Evolutionary conservation across 768 basidiomycete genomes (phyloP).

Genomic region (Pseudohyphozyma bogoriensis): DNA sequence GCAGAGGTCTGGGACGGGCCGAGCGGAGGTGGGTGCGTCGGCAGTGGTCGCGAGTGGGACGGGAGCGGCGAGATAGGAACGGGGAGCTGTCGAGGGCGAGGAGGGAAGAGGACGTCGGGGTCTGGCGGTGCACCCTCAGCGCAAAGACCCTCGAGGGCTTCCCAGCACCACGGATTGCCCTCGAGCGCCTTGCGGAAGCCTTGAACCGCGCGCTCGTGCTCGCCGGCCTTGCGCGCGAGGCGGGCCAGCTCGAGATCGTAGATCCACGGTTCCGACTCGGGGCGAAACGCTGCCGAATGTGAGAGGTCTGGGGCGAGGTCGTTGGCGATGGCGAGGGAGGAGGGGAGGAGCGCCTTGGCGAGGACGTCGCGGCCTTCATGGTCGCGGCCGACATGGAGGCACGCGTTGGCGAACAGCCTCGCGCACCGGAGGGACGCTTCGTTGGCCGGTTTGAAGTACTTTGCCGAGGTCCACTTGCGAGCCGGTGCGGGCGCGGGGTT

Average conservation of each 20-base stretch:
- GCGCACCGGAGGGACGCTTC: constrained; percentile 62
- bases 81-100: not conserved
- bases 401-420: constrained; percentile 69
- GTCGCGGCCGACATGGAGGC: constrained; percentile 58
- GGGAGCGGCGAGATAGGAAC: constrained; percentile 1
- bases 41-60: not conserved
- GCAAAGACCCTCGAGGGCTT: constrained; percentile 83
- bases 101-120: constrained; percentile 7
- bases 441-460: constrained; percentile 47
- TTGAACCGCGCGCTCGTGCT: constrained; percentile 58
- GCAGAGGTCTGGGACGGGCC: constrained; percentile 7
- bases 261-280: constrained; percentile 43
- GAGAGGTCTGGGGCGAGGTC: not conserved
- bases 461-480: not conserved
- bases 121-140: constrained; percentile 50
- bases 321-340: not conserved
- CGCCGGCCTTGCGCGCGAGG: constrained; percentile 67
- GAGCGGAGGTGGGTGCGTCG: constrained; percentile 10
- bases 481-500: not conserved
- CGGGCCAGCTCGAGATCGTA: constrained; percentile 66
- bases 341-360: constrained; percentile 42
- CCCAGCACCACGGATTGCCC: constrained; percentile 74
- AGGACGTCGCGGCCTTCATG: constrained; percentile 50
- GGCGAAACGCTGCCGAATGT: not conserved
- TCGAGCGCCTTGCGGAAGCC: constrained; percentile 63